These are phyloP conservation scores for Cutaneotrichosporon dermatis DNA, from an alignment of 1,284 basidiomycete species.

Conservation along the genomic window DNA sequence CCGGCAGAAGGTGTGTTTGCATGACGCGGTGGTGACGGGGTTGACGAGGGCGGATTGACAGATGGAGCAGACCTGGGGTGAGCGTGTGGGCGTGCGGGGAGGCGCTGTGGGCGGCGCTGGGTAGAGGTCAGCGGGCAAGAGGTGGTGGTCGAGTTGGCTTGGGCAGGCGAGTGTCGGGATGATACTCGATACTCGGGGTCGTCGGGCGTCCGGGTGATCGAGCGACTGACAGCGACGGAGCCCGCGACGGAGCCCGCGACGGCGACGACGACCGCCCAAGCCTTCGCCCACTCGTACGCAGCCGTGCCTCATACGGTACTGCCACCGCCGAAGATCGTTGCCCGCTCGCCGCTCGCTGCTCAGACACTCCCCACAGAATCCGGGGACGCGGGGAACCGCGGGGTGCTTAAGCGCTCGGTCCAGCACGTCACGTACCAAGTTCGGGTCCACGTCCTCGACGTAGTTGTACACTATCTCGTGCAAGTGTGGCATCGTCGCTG, in stretches of 20 bases:
- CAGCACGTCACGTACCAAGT: slow-evolving; percentile 25
- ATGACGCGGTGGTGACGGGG: slow-evolving; percentile 63
- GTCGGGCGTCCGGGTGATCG: too few species aligned
- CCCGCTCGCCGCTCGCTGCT: background rate
- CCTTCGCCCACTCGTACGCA: too few species aligned
- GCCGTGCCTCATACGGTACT: too few species aligned
- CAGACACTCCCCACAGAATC: background rate
- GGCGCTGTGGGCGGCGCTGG: background rate
- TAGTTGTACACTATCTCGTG: slow-evolving; percentile 37
- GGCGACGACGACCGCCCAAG: too few species aligned
- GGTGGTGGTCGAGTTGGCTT: background rate
- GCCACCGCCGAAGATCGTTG: too few species aligned
- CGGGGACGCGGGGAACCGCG: background rate
- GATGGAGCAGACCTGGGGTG: slow-evolving; percentile 67
- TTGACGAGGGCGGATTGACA: slow-evolving; percentile 75
- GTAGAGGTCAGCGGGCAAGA: background rate
- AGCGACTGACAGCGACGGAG: too few species aligned
- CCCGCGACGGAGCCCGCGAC: too few species aligned
- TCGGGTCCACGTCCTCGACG: slow-evolving; percentile 38
- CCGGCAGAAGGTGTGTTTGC: slow-evolving; percentile 76
- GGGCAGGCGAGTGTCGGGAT: too few species aligned
- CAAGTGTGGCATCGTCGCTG: too few species aligned
- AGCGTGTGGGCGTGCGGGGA: background rate
- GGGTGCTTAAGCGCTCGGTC: background rate
- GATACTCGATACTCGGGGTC: too few species aligned